These are phyloP conservation scores for Chalciporus pseudorubinellus DNA, from an alignment of 768 basidiomycete species.

Conservation along the genomic window DNA sequence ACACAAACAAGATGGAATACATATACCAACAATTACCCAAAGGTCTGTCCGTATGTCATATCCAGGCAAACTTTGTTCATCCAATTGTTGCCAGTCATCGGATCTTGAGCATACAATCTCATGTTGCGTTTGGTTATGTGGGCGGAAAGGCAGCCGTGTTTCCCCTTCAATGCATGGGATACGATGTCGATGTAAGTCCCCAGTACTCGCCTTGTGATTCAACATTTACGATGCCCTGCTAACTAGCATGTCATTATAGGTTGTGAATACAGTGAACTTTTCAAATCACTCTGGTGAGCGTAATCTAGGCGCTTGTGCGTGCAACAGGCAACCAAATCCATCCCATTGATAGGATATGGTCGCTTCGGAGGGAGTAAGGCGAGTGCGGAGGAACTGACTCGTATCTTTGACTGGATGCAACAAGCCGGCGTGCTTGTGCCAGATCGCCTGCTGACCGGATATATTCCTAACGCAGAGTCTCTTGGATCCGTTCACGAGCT, in stretches of 20 bases:
- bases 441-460: slow-evolving; percentile 82
- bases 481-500: slow-evolving; percentile 64
- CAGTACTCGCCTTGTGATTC: not conserved
- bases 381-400: slow-evolving; percentile 69
- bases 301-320: not conserved
- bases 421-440: slow-evolving; percentile 72
- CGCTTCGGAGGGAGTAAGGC: slow-evolving; percentile 78
- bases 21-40: not conserved
- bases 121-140: slow-evolving; percentile 92
- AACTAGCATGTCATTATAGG: slow-evolving; percentile 39
- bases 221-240: not conserved
- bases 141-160: slow-evolving; percentile 81
- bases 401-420: slow-evolving; percentile 73
- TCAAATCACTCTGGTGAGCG: slow-evolving; percentile 85
- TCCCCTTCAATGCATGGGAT: slow-evolving; percentile 82
- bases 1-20: not conserved
- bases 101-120: slow-evolving; percentile 88
- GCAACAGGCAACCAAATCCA: not conserved
- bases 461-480: slow-evolving; percentile 82
- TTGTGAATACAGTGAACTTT: slow-evolving; percentile 91
- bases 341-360: slow-evolving; percentile 64
- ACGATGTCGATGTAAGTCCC: slow-evolving; percentile 84
- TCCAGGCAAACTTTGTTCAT: slow-evolving; percentile 3
- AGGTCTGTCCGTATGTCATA: slow-evolving; percentile 7
- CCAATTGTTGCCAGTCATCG: slow-evolving; percentile 38